Conservation (phyloP, 176 grass and related monocot genomes). For the Hyparrhenia diplandra region DNA sequence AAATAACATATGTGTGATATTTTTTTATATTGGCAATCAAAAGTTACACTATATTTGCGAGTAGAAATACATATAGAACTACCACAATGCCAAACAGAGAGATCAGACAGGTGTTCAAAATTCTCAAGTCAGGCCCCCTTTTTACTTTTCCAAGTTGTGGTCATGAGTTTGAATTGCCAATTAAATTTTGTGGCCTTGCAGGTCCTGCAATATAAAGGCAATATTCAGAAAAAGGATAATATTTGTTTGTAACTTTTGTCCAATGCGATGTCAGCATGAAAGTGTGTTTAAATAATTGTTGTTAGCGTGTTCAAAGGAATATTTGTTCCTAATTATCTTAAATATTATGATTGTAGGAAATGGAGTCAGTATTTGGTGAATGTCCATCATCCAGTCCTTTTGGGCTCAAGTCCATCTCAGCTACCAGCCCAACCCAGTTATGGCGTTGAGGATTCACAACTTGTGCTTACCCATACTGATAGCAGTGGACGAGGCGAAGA, state of each 20-base stretch:
- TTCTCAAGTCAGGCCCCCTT: not conserved
- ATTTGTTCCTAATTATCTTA: not conserved
- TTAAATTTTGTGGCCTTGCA: not conserved
- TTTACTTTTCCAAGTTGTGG: not conserved
- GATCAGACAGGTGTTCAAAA: not conserved
- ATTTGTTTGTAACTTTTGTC: not conserved
- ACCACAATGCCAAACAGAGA: not conserved
- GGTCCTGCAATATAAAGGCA: not conserved
- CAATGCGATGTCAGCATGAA: not conserved
- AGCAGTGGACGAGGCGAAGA: slow-evolving; percentile 63
- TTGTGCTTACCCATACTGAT: slow-evolving; percentile 67
- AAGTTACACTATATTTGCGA: not conserved
- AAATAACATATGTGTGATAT: not conserved
- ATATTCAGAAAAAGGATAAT: not conserved
- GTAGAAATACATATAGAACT: not conserved
- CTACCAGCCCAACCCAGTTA: slow-evolving; percentile 1
- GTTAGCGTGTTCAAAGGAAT: not conserved
- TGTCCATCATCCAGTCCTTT: slow-evolving; percentile 55
- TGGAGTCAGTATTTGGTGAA: slow-evolving; percentile 84
- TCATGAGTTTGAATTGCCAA: not conserved
- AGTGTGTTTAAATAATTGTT: not conserved
- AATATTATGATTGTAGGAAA: slow-evolving; percentile 53
- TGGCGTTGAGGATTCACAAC: slow-evolving; percentile 5
- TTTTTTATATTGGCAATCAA: not conserved
- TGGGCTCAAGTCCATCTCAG: slow-evolving; percentile 52